Evolutionary conservation across 1,284 basidiomycete species (phyloP).

Genomic region (Cystobasidium slooffiae): DNA sequence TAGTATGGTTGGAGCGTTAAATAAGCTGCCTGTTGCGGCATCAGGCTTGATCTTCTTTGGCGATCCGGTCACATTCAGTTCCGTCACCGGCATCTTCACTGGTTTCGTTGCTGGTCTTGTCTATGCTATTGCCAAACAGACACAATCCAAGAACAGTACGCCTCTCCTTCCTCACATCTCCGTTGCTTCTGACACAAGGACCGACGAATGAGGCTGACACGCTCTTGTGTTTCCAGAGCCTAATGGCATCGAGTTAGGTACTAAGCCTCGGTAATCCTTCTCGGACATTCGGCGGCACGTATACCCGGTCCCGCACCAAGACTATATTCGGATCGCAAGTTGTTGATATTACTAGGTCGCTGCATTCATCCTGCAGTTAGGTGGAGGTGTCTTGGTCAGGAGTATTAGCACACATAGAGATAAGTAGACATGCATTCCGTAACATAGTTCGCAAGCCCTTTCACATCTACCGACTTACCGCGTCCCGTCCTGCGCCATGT

Average conservation of each 20-base stretch:
- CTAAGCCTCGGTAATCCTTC: not conserved
- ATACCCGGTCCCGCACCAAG: not conserved
- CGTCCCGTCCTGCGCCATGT: not conserved
- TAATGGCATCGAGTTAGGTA: not conserved
- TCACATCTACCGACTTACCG: not conserved
- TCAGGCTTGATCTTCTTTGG: constrained; percentile 84
- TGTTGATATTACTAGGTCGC: not conserved
- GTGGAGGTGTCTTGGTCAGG: no score
- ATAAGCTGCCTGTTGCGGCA: constrained; percentile 96
- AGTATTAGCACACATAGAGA: not conserved
- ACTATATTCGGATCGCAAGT: not conserved
- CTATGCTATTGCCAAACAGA: constrained; percentile 40
- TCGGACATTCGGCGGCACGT: not conserved
- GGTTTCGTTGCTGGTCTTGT: constrained; percentile 76
- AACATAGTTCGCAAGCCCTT: not conserved
- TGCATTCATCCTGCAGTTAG: not conserved
- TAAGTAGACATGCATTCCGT: not conserved
- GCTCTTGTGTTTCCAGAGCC: not conserved
- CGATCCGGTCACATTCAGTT: constrained; percentile 82
- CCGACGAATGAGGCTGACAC: not conserved
- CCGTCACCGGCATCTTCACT: constrained; percentile 80
- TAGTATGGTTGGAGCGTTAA: constrained; percentile 97
- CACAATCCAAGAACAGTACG: constrained; percentile 22
- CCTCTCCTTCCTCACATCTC: not conserved
- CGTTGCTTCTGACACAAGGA: not conserved